Evolutionary conservation across 106 monocot genomes (phyloP), one percentile per base, ranked within the genome.

Genomic region (Dendrobium chrysotoxum): DNA sequence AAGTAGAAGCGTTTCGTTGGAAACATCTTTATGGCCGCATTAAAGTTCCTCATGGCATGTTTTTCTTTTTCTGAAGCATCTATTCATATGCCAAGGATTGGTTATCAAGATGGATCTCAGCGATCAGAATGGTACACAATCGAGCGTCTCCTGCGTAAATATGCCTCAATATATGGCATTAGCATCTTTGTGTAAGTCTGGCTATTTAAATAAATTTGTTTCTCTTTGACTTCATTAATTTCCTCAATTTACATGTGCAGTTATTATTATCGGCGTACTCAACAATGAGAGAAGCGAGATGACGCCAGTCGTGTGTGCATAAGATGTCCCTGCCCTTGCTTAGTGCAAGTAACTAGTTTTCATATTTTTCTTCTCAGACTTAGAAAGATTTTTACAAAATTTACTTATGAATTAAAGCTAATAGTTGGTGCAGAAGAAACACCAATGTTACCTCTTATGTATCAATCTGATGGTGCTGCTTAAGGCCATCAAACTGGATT

Each of bases 41-140:
- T 50, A 15, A 3, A 50, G 11, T 50, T 50, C 15, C 15, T n/a
- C 6, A 23, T 23, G 2, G 0, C 1, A 23, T 61, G 0, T 61
- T 61, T 23, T 23, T 20, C 6, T 61, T 61, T 61, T 20, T 61
- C 4, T 70, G 73, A 80, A 97, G 96, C 96, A 85, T 88, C 90
- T 7, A 82, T 98, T 75, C 98, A 95, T 78, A 92, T 95, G 94
- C 98, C 98, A 39, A 89, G 98, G 40, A 95, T 98, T 84, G 91
- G 98, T 6, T 90, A 88, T 81, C 90, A 89, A 88, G 90, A 83
- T 80, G 91, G 97, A 66, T 89, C 97, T 28, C 90, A 91, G 55
- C 86, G 92, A 30, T 90, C 95, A 9, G 92, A 89, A 47, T 95
- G 94, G 98, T 98, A 98, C 46, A 79, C 94, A 18, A 86, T 98